These are phyloP conservation scores for Tirmania nivea DNA, from an alignment of 495 filamentous ascomycete genomes.

Conservation along the genomic window DNA sequence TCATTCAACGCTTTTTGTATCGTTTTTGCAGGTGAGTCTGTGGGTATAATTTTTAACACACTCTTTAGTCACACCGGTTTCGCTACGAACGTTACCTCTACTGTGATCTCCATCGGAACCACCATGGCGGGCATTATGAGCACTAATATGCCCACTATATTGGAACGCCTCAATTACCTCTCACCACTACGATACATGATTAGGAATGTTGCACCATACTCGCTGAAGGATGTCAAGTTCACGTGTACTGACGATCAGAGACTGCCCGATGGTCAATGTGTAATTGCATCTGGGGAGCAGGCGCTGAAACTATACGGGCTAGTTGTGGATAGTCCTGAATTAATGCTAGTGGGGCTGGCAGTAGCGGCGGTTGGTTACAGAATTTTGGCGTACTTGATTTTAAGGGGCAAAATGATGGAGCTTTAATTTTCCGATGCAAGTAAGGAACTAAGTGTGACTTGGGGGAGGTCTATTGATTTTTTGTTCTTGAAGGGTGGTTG, in stretches of 20 bases:
- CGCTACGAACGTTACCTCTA: slow-evolving; percentile 43
- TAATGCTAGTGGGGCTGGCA: slow-evolving; percentile 38
- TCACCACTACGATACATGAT: slow-evolving; percentile 46
- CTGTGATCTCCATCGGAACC: slow-evolving; percentile 40
- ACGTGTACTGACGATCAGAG: slow-evolving; percentile 34
- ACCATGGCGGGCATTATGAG: slow-evolving; percentile 49
- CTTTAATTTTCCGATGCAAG: neutral
- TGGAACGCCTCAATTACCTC: slow-evolving; percentile 47
- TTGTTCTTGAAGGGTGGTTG: too few relatives aligned
- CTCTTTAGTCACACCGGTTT: slow-evolving; percentile 53
- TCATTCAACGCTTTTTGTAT: slow-evolving; percentile 49
- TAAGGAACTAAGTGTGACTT: too few relatives aligned
- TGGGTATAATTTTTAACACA: slow-evolving; percentile 65
- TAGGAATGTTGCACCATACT: slow-evolving; percentile 39
- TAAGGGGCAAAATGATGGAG: slow-evolving; percentile 26
- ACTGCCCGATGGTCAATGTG: slow-evolving; percentile 35
- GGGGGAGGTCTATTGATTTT: too few relatives aligned
- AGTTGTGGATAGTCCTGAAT: slow-evolving; percentile 27
- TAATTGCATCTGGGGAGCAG: slow-evolving; percentile 37
- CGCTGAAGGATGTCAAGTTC: slow-evolving; percentile 34
- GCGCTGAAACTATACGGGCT: slow-evolving; percentile 42
- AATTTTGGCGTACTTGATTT: slow-evolving; percentile 36
- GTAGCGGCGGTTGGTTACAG: slow-evolving; percentile 41
- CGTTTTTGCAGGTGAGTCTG: slow-evolving; percentile 46
- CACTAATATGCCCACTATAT: slow-evolving; percentile 38